Percentiles rank a stretch among this genome's conserved stretches.
phyloP scores from a whole-genome alignment of 148 eudicot genomes.

The Rhododendron griersonianum region DNA sequence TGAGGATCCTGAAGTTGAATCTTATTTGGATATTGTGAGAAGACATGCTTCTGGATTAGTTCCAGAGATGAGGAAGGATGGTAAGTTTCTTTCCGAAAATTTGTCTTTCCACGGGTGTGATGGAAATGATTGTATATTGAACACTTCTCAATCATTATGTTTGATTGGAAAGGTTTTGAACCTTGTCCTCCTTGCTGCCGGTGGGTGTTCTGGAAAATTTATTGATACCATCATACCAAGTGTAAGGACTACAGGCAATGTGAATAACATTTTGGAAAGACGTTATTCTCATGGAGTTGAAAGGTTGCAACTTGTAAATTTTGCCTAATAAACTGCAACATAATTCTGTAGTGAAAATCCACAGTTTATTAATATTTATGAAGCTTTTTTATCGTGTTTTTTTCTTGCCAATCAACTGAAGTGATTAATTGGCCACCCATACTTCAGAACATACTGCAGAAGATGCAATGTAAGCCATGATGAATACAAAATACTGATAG shows the following conservation, averaged over 20 bases:
- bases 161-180: background rate
- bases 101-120: background rate
- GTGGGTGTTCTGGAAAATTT: background rate
- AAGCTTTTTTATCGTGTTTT: background rate
- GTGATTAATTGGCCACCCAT: background rate
- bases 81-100: slow-evolving; percentile 26
- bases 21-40: slow-evolving; percentile 58
- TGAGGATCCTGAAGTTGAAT: slow-evolving; percentile 79
- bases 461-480: background rate
- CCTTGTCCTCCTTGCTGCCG: background rate
- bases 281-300: background rate
- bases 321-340: background rate
- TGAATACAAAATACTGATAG: background rate
- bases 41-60: slow-evolving; percentile 88
- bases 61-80: slow-evolving; percentile 74
- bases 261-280: background rate
- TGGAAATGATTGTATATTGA: background rate
- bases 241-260: background rate
- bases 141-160: background rate
- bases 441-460: background rate
- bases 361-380: background rate
- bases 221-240: background rate
- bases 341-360: background rate
- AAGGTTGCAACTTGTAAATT: background rate
- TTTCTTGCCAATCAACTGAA: background rate